Conservation (phyloP, 2,329 filamentous ascomycete genomes). For the Ascochyta koolunga region DNA sequence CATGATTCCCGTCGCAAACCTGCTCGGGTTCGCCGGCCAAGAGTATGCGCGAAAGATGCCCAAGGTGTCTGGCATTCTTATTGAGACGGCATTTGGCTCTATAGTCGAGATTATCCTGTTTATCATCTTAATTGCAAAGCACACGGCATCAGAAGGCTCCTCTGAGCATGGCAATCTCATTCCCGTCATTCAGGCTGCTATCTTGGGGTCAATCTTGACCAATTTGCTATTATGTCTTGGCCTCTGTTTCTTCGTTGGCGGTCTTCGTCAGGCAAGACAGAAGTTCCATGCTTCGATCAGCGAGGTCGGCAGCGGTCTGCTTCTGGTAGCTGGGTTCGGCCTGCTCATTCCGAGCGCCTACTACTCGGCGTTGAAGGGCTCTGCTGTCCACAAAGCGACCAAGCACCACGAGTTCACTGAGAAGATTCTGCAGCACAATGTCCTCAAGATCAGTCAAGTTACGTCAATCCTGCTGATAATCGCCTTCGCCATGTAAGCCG, state of each 20-base stretch:
- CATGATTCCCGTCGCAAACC: slow-evolving; percentile 76
- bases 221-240: slow-evolving; percentile 82
- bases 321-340: slow-evolving; percentile 74
- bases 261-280: slow-evolving; percentile 70
- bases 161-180: slow-evolving; percentile 49
- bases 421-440: slow-evolving; percentile 41
- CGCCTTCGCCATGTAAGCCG: slow-evolving; percentile 55
- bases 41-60: slow-evolving; percentile 75
- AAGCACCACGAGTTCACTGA: slow-evolving; percentile 43
- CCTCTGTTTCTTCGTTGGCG: slow-evolving; percentile 79
- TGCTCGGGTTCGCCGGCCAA: slow-evolving; percentile 75
- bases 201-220: slow-evolving; percentile 80
- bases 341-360: slow-evolving; percentile 44
- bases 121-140: slow-evolving; percentile 70
- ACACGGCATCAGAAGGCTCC: slow-evolving; percentile 48
- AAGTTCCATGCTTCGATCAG: slow-evolving; percentile 76
- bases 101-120: slow-evolving; percentile 83
- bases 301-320: slow-evolving; percentile 77
- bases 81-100: slow-evolving; percentile 67
- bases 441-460: slow-evolving; percentile 44
- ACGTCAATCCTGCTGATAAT: slow-evolving; percentile 46
- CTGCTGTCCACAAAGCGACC: slow-evolving; percentile 30
- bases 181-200: slow-evolving; percentile 82
- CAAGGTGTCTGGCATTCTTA: slow-evolving; percentile 70
- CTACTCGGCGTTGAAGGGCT: slow-evolving; percentile 53